These are phyloP conservation scores for Agarophyton chilense DNA, from an alignment of 23 red algal genomes.

Conservation along the genomic window DNA sequence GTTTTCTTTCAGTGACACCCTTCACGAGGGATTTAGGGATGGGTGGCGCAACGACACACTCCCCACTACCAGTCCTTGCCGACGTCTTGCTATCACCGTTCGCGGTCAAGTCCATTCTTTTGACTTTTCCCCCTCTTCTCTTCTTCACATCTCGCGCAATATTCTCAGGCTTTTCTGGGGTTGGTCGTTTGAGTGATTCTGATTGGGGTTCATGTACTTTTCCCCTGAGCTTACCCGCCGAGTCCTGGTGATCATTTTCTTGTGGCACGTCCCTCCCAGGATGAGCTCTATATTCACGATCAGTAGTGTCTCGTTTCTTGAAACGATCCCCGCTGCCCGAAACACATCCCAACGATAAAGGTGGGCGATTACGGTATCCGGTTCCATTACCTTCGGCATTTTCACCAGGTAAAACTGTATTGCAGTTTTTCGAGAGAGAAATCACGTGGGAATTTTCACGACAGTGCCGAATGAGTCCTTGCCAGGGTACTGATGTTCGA, in stretches of 20 bases:
- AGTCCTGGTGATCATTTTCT: no score
- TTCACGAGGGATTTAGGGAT: background rate
- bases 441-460: background rate
- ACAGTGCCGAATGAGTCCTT: conserved; percentile 41
- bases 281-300: no score
- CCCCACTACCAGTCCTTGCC: background rate
- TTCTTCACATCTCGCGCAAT: background rate
- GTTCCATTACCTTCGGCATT: no score
- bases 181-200: background rate
- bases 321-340: background rate
- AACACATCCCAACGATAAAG: no score
- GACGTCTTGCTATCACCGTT: background rate
- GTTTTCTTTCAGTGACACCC: background rate
- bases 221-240: background rate
- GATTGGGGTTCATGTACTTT: background rate
- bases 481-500: conserved; percentile 41
- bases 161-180: background rate
- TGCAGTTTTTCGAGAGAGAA: background rate
- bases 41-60: background rate
- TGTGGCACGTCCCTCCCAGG: no score
- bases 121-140: background rate
- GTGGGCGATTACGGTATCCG: no score
- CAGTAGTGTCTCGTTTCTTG: background rate
- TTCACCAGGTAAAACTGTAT: background rate
- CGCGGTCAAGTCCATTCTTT: background rate